Evolutionary conservation across 441 rosid species (phyloP).

Genomic region (Gossypium gossypioides): DNA sequence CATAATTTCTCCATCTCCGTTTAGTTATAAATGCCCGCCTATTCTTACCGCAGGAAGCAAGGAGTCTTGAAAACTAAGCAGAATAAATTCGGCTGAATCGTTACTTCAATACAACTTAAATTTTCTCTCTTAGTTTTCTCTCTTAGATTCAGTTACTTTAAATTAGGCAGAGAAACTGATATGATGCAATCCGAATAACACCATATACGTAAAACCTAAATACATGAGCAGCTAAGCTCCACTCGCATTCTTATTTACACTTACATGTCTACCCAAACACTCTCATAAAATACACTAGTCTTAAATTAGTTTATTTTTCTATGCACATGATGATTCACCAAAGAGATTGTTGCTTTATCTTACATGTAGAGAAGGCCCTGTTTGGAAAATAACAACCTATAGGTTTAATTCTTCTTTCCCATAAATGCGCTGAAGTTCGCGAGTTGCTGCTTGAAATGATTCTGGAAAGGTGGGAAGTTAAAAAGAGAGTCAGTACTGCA

Average conservation of each 20-base stretch:
- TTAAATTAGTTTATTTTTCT: conserved; percentile 9
- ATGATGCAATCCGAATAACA: not conserved
- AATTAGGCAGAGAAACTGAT: not conserved
- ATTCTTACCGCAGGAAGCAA: not conserved
- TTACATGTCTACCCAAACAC: not conserved
- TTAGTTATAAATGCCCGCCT: not conserved
- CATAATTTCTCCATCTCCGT: not conserved
- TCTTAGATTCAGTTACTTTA: not conserved
- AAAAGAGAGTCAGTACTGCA: not conserved
- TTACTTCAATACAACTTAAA: not conserved
- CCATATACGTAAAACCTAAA: not conserved
- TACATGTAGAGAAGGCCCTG: not conserved
- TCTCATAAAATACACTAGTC: not conserved
- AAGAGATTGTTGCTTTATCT: conserved; percentile 5
- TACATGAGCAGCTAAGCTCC: not conserved
- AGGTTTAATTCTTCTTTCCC: conserved; percentile 53
- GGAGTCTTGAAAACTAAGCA: not conserved
- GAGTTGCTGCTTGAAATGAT: conserved; percentile 62
- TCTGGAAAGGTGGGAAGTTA: conserved; percentile 23
- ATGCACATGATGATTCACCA: conserved; percentile 1
- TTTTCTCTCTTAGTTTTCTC: not conserved
- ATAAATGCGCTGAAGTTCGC: conserved; percentile 53
- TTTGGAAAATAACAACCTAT: conserved; percentile 9
- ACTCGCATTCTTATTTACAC: not conserved
- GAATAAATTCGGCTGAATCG: not conserved